Percentiles rank a stretch among this genome's conserved stretches.
These are phyloP conservation scores for Saccharomycopsis phalli DNA, from an alignment of 1,139 yeast species.

Conservation along the genomic window DNA sequence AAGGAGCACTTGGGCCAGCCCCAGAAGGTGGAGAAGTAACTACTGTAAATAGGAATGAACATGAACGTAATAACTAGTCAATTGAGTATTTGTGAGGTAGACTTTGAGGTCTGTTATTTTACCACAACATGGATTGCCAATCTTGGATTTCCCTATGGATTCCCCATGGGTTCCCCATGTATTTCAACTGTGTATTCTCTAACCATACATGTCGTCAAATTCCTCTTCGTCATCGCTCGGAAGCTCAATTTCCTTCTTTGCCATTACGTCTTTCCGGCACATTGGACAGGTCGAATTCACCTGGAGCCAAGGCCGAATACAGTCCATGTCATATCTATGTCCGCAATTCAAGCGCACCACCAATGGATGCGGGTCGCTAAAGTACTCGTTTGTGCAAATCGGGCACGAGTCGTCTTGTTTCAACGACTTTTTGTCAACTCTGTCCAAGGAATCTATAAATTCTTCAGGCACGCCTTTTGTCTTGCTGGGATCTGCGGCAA, in stretches of 20 bases:
- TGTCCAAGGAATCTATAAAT: conserved; percentile 65
- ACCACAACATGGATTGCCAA: too few species aligned
- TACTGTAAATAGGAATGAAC: too few species aligned
- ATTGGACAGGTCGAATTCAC: conserved; percentile 79
- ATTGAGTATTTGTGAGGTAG: too few species aligned
- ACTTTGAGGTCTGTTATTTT: too few species aligned
- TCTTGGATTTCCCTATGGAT: too few species aligned
- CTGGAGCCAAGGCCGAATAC: conserved; percentile 84
- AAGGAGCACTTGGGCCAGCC: conserved; percentile 29
- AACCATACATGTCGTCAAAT: conserved; percentile 67
- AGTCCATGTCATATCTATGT: conserved; percentile 81
- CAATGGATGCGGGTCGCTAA: conserved; percentile 69
- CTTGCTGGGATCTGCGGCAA: background rate
- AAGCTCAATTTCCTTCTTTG: conserved; percentile 38
- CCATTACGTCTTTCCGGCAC: conserved; percentile 65
- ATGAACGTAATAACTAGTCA: too few species aligned
- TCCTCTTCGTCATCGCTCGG: conserved; percentile 57
- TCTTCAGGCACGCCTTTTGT: conserved; percentile 56
- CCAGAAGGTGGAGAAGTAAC: conserved; percentile 5
- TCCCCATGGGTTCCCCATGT: background rate
- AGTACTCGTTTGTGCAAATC: conserved; percentile 68
- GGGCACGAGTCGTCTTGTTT: conserved; percentile 64
- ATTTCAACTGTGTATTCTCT: conserved; percentile 9
- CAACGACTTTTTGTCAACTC: conserved; percentile 47
- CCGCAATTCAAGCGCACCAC: conserved; percentile 76